Base-by-base conservation (phyloP, 2,329 filamentous ascomycete genomes). In the Phaeophleospora eucalypticola region DNA sequence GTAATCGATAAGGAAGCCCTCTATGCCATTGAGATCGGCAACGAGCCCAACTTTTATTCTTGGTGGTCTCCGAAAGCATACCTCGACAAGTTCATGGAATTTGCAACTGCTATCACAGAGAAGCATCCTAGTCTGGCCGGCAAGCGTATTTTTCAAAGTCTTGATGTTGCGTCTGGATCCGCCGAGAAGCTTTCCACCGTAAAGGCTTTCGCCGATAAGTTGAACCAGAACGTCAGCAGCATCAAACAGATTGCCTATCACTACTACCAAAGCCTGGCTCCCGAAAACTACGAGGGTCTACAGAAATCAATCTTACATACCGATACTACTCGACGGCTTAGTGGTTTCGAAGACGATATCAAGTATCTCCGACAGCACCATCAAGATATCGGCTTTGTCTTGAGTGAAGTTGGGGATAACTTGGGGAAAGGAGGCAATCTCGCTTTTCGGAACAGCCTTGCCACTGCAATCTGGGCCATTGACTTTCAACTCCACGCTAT, bases 181-280 rank as follows among this genome's bases (percentile, higher is more conserved):
- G n/a, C n/a, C n/a, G n/a, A n/a, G n/a, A n/a, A n/a, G n/a, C n/a
- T n/a, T n/a, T n/a, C n/a, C n/a, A n/a, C n/a, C n/a, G n/a, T n/a
- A n/a, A n/a, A n/a, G n/a, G n/a, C n/a, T n/a, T n/a, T n/a, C n/a
- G n/a, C n/a, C n/a, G 12, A 35, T 12, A n/a, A 34, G 14, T 33
- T 40, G 16, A 46, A 38, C 36, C 24, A 9, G 16, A 37, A n/a
- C n/a, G n/a, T n/a, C n/a, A n/a, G 35, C 18, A 27, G 35, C 1
- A 37, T 46, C 34, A 46, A 45, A 15, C 43, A 46, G 20, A 33
- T 41, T 21, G 47, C 43, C n/a, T 50, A 50, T 24, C 47, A 50
- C 40, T 50, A 46, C 36, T 50, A 50, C 34, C 43, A 46, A 16
- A 34, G 39, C 32, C 36, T n/a, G 37, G 29, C 19, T 38, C 15